Evolutionary conservation across 495 filamentous ascomycete species (phyloP).

Genomic region (Hypomontagnella submonticulosa): DNA sequence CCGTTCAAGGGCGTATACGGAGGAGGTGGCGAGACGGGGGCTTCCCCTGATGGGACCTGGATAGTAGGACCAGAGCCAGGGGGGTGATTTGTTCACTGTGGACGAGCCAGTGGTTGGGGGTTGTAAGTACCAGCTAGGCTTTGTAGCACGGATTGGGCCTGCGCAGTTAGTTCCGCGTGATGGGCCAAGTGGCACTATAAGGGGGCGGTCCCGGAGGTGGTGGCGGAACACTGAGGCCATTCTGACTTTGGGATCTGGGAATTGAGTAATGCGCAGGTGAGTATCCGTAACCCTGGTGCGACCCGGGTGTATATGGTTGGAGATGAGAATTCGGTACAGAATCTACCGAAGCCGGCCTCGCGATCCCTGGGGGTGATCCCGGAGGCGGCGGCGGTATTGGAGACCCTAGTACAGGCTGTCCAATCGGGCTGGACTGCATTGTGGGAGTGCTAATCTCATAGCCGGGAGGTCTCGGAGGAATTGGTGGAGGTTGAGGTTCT

Average conservation of each 20-base stretch:
- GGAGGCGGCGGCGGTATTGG: constrained; percentile 28
- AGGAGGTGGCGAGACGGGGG: background rate
- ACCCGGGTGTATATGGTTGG: background rate
- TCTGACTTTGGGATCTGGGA: constrained; percentile 7
- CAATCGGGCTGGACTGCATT: constrained; percentile 1
- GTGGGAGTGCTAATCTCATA: constrained; percentile 20
- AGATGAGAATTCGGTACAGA: background rate
- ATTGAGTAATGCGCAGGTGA: background rate
- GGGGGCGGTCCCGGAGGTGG: constrained; percentile 33
- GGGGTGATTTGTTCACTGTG: background rate
- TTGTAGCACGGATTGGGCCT: constrained; percentile 6
- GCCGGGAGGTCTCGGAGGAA: constrained; percentile 37
- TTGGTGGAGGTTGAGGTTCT: constrained; percentile 21
- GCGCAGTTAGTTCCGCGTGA: constrained; percentile 8
- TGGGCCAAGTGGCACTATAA: constrained; percentile 2
- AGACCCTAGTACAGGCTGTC: constrained; percentile 7
- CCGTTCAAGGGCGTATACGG: constrained; percentile 3
- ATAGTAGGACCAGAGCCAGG: background rate
- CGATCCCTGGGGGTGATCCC: constrained; percentile 12
- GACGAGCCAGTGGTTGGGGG: background rate
- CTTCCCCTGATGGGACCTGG: background rate
- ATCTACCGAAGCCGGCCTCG: background rate
- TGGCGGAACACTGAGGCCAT: constrained; percentile 18
- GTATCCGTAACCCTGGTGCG: constrained; percentile 1
- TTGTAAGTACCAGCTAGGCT: background rate